These are phyloP conservation scores for Waltiozyma sp. DNA, from an alignment of 1,139 yeast genomes.

Conservation along the genomic window DNA sequence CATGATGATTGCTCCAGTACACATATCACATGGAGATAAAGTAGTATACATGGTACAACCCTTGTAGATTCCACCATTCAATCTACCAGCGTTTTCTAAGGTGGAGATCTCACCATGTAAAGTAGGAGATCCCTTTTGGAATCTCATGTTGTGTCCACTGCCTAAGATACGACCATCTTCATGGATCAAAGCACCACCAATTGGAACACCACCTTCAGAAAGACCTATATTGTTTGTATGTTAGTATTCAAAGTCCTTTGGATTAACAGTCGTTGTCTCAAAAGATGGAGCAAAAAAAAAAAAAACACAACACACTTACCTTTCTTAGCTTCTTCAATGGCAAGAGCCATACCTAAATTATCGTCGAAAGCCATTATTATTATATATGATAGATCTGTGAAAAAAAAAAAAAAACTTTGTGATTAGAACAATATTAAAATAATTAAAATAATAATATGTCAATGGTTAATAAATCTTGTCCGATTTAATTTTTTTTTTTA, in stretches of 20 bases:
- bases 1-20: constrained; percentile 84
- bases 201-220: constrained; percentile 86
- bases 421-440: no score
- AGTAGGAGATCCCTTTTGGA: constrained; percentile 71
- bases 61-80: constrained; percentile 57
- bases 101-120: constrained; percentile 89
- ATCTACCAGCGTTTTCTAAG: constrained; percentile 81
- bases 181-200: constrained; percentile 59
- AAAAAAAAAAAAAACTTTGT: no score
- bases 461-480: no score
- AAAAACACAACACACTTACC: constrained; percentile 23
- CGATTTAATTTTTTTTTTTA: no score
- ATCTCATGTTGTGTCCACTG: constrained; percentile 78
- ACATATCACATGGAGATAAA: constrained; percentile 88
- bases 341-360: constrained; percentile 51
- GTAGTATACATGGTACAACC: constrained; percentile 81
- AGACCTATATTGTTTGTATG: constrained; percentile 25
- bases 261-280: no score
- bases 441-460: no score
- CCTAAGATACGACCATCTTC: constrained; percentile 77
- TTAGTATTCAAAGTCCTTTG: no score
- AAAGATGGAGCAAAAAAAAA: neutral
- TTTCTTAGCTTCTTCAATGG: constrained; percentile 59
- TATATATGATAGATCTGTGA: no score
- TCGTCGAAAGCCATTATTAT: constrained; percentile 45